Conservation (phyloP, 140 eudicot genomes). For the Anethum foeniculum region DNA sequence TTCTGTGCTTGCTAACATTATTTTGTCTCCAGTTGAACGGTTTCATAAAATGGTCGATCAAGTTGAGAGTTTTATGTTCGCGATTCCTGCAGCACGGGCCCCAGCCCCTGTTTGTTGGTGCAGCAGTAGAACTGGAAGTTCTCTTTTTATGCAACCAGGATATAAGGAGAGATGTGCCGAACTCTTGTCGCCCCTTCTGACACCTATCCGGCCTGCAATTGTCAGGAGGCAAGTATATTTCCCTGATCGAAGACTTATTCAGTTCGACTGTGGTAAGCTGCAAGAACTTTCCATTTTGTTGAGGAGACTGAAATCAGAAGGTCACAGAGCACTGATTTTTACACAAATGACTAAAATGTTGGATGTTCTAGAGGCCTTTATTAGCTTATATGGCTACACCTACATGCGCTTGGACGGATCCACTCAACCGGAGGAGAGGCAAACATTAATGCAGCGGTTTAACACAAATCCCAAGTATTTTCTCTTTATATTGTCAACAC, state of each 20-base stretch:
- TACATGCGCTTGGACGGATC: constrained; percentile 99
- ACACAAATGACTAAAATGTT: constrained; percentile 99
- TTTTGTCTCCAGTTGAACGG: constrained; percentile 81
- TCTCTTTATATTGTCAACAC: constrained; percentile 89
- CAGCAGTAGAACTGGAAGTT: constrained; percentile 60
- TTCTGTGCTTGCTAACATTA: constrained; percentile 48
- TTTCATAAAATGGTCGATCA: constrained; percentile 58
- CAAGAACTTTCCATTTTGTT: constrained; percentile 86
- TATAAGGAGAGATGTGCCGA: constrained; percentile 46
- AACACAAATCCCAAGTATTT: constrained; percentile 84
- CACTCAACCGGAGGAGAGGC: constrained; percentile 94
- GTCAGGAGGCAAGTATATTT: constrained; percentile 92
- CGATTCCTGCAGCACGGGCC: constrained; percentile 96
- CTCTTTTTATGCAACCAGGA: constrained; percentile 44
- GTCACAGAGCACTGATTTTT: constrained; percentile 87
- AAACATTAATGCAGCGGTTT: constrained; percentile 92
- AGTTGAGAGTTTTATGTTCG: constrained; percentile 93
- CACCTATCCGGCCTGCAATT: constrained; percentile 93
- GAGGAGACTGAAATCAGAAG: constrained; percentile 80
- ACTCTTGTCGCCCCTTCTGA: constrained; percentile 60
- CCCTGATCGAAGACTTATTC: constrained; percentile 92
- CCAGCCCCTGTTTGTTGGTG: constrained; percentile 84
- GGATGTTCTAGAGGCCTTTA: constrained; percentile 93
- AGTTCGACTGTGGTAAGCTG: constrained; percentile 94
- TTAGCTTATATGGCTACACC: constrained; percentile 82